Evolutionary conservation across 2,329 filamentous ascomycete species (phyloP), one percentile per base, ranked within the genome.

Genomic region (Aspergillus felis): DNA sequence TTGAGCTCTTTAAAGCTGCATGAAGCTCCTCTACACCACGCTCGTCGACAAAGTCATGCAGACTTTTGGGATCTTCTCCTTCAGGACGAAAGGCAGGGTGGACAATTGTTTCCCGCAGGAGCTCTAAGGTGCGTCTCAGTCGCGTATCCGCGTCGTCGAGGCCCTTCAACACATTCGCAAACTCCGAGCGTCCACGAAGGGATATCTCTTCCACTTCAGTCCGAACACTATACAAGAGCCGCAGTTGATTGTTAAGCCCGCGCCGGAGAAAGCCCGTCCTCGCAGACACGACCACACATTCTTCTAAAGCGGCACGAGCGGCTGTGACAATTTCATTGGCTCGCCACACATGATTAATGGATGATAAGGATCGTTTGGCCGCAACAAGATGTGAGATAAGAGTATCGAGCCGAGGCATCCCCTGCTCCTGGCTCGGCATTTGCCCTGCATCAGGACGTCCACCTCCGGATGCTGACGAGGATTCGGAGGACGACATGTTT

Each of bases 331-430:
- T 87, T 68, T 95, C 89, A 70, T 94, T 92, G 63, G 92, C 92
- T 58, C 90, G 89, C 71, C 90, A 87, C 53, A 97, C 91, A 59
- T 90, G 87, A 46, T 82, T 85, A 72, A 95, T 92, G 10, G 91
- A 91, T 17, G 89, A 90, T 4, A 97, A 83, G 1, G 92, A 92
- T 48, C 91, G 86, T 72, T 97, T 97, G 8, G 93, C 90, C 29
- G 89, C 87, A 44, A 97, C 85, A 38, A 97, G 87, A 75, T 96
- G 87, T 54, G 86, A 84, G 56, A 97, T 90, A 47, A 97, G 85
- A 25, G 85, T 86, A 66, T 96, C 91, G 68, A 96, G 84, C 25
- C 70, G 68, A 38, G 71, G 72, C 54, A 70, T 65, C 14, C 63
- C 54, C 14, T 63, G 62, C 41, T 64, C 54, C 24, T 64, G 61